phyloP scores from a whole-genome alignment of 2,329 filamentous ascomycete species.

The Berkeleyomyces basicola region DNA sequence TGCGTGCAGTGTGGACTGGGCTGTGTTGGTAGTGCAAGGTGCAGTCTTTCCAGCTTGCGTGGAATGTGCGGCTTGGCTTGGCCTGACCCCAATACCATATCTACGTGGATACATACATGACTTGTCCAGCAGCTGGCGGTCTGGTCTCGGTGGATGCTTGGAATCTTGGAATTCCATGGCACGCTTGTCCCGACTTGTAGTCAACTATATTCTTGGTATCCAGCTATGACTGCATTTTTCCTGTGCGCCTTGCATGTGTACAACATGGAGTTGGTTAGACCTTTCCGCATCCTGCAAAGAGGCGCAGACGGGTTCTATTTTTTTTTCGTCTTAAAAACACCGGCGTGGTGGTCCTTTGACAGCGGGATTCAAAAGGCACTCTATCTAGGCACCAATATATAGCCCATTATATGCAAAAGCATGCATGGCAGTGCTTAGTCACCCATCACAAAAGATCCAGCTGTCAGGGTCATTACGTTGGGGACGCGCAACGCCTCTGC shows the following conservation, averaged over 20 bases:
- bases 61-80: background rate
- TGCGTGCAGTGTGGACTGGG: background rate
- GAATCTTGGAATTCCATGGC: background rate
- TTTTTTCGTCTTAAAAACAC: background rate
- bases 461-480: background rate
- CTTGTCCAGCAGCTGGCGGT: background rate
- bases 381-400: background rate
- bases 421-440: background rate
- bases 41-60: background rate
- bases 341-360: background rate
- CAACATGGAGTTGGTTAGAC: background rate
- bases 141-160: background rate
- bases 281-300: background rate
- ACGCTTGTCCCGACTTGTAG: background rate
- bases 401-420: background rate
- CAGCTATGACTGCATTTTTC: background rate
- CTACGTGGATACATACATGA: background rate
- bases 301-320: background rate
- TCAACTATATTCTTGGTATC: background rate
- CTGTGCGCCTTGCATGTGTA: background rate
- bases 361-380: background rate
- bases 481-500: background rate
- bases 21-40: background rate
- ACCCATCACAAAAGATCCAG: background rate
- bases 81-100: background rate